These are phyloP conservation scores for Suillus variegatus DNA, from an alignment of 768 basidiomycete species.

Conservation along the genomic window DNA sequence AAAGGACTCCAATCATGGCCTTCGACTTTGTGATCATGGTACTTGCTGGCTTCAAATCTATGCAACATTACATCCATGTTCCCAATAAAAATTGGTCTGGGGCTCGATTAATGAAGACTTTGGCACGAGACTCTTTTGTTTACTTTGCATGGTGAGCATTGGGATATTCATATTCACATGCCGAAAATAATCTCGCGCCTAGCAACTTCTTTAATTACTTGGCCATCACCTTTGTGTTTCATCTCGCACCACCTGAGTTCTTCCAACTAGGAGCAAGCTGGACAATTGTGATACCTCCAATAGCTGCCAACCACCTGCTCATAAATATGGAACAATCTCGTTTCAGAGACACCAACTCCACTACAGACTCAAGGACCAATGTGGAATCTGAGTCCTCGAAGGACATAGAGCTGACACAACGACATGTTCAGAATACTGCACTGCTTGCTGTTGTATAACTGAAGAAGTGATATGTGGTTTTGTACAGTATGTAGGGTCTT, in stretches of 20 bases:
- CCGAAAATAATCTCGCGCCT: neutral
- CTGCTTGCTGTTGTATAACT: neutral
- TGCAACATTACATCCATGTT: conserved; percentile 8
- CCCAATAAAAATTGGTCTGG: conserved; percentile 9
- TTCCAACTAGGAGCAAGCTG: conserved; percentile 1
- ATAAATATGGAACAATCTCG: conserved; percentile 7
- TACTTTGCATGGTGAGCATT: conserved; percentile 3
- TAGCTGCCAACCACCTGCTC: conserved; percentile 6
- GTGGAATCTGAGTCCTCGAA: neutral
- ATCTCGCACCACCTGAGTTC: conserved; percentile 1
- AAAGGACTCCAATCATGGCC: conserved; percentile 5
- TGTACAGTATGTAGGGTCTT: neutral
- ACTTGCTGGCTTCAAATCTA: conserved; percentile 7
- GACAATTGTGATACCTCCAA: conserved; percentile 4
- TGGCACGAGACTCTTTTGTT: conserved; percentile 11
- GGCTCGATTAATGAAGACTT: conserved; percentile 2
- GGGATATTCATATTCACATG: neutral
- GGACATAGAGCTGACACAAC: neutral
- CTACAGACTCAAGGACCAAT: neutral
- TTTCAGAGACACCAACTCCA: neutral
- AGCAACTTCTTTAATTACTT: conserved; percentile 6
- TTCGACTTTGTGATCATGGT: conserved; percentile 6
- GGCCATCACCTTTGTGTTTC: neutral
- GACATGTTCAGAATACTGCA: neutral
- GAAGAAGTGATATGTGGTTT: neutral